These are phyloP conservation scores for Paulownia fortunei DNA, from an alignment of 257 asterid species.

Conservation along the genomic window DNA sequence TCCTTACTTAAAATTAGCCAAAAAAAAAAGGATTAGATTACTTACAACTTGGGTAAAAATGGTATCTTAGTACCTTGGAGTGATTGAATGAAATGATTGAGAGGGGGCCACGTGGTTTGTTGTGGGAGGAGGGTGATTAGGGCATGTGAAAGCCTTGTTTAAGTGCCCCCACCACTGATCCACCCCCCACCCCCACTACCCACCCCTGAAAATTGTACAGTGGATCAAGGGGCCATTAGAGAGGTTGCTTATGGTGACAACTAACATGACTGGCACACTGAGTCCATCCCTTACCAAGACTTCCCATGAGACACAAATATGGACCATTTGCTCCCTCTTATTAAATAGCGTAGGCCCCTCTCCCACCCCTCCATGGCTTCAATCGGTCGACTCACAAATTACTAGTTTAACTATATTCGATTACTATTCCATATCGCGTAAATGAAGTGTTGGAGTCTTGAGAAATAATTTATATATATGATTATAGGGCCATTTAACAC, in stretches of 20 bases:
- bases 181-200: not conserved
- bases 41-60: not conserved
- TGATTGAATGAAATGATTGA: slow-evolving; percentile 21
- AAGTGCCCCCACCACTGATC: slow-evolving; percentile 45
- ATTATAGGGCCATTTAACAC: no score
- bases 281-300: slow-evolving; percentile 45
- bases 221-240: slow-evolving; percentile 45
- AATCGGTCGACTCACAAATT: not conserved
- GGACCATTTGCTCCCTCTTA: slow-evolving; percentile 50
- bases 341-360: slow-evolving; percentile 35
- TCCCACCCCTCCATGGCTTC: not conserved
- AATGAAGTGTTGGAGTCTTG: no score
- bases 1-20: not conserved
- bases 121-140: slow-evolving; percentile 51
- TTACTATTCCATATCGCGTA: no score
- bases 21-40: not conserved
- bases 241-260: slow-evolving; percentile 42
- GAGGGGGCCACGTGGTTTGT: slow-evolving; percentile 67
- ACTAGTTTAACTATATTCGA: not conserved
- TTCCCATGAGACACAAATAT: slow-evolving; percentile 41
- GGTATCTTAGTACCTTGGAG: not conserved
- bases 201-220: not conserved
- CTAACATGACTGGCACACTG: slow-evolving; percentile 53
- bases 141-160: slow-evolving; percentile 58
- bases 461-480: no score